Base-by-base conservation (phyloP, 2,329 filamentous ascomycete species). In the Metarhizium anisopliae region DNA sequence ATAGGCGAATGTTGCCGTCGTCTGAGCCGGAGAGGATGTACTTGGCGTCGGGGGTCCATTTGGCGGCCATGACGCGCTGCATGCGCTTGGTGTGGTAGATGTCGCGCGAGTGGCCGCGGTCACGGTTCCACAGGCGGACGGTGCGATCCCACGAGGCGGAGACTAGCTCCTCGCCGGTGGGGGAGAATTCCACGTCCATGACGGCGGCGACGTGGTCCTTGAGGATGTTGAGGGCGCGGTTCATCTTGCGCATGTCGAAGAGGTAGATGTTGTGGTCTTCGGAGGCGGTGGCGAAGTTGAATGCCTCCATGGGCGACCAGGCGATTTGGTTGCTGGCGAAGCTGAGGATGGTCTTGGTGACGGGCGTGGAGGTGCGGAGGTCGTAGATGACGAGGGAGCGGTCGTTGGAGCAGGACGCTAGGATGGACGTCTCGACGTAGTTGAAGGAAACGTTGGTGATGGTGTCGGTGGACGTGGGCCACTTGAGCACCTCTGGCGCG, bases 31-130 rank as follows among this genome's bases (percentile, higher is more conserved):
- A 91, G 50, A 99, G 80, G 25, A 99, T 74, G 69, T 95, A 99
- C 64, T 89, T 89, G 61, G 87, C 86, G 70, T 99, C 94, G 6
- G 91, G 89, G 0, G 91, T 94, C 80, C 89, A 97, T 59, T 82
- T 83, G 51, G 85, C 85, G 10, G 87, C 86, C 75, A 95, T 95
- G 55, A 96, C 91, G 63, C 93, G 83, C 76, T 97, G 93, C 93
- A 96, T 96, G 60, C 94, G 85, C 74, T 96, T 95, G 18, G 94
- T 97, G 76, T 97, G 92, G 73, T 97, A 99, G 51, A 96, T 85
- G 67, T 99, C 94, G 63, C 92, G 82, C 14, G 89, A 92, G 72
- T 94, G 90, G 29, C 93, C 93, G 59, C 86, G 77, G 61, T 86
- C 82, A 56, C 89, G 82, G 68, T 84, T 84, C 89, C 91, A 97